phyloP scores from a whole-genome alignment of 768 basidiomycete genomes.

The Boletus patriciae region DNA sequence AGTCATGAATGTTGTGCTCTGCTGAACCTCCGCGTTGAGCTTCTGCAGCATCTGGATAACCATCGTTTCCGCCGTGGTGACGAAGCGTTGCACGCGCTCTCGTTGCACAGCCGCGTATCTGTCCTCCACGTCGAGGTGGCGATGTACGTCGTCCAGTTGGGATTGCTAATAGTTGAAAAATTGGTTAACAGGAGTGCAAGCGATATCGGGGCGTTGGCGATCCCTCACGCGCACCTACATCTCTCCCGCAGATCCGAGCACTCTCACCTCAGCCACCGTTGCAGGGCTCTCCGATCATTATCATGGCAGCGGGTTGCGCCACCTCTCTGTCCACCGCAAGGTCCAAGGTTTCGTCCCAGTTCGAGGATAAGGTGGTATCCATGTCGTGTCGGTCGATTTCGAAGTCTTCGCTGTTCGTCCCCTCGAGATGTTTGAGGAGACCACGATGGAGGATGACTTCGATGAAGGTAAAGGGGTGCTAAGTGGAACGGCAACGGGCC shows the following conservation, averaged over 20 bases:
- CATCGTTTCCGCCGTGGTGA: conserved; percentile 5
- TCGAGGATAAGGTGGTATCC: not conserved
- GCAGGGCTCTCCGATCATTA: conserved; percentile 5
- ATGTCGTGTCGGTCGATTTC: conserved; percentile 12
- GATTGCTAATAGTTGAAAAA: too few relatives aligned
- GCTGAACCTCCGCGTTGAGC: conserved; percentile 17
- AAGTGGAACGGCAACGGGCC: not conserved
- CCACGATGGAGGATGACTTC: conserved; percentile 13
- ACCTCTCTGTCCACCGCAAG: not conserved
- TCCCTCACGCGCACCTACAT: conserved; percentile 11
- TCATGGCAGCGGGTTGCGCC: conserved; percentile 10
- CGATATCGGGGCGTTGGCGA: conserved; percentile 13
- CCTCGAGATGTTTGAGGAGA: not conserved
- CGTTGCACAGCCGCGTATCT: too few relatives aligned
- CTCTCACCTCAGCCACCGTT: not conserved
- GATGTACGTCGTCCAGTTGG: too few relatives aligned
- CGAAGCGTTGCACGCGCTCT: conserved; percentile 1
- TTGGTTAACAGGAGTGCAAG: conserved; percentile 4
- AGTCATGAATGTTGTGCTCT: conserved; percentile 10
- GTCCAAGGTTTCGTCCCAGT: conserved; percentile 1
- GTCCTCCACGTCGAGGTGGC: too few relatives aligned
- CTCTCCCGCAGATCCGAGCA: not conserved
- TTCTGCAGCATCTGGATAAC: conserved; percentile 6
- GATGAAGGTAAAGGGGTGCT: too few relatives aligned
- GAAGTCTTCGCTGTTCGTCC: not conserved